phyloP scores from a whole-genome alignment of 225 moss, liverwort and hornwort genomes.

The Marchantia paleacea region DNA sequence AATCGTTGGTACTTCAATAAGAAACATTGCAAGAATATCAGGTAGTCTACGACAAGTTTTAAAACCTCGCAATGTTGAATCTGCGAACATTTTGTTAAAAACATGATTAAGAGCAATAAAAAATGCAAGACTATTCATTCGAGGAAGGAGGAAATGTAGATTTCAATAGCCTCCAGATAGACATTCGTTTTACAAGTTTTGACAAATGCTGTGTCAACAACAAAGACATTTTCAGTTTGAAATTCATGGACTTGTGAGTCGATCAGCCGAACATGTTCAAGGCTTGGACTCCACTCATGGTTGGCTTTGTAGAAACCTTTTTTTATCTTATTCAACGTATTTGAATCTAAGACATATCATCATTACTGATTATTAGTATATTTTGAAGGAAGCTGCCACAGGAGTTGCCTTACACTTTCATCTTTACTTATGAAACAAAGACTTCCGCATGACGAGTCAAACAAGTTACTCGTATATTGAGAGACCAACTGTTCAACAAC shows the following conservation, averaged over 20 bases:
- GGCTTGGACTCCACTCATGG: background rate
- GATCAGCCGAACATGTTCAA: background rate
- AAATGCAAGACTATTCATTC: background rate
- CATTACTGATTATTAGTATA: no score
- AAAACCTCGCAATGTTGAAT: no score
- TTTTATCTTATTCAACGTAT: no score
- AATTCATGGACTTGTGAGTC: background rate
- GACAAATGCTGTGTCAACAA: background rate
- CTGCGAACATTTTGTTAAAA: background rate
- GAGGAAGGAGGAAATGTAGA: background rate
- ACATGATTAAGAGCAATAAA: background rate
- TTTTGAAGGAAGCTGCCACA: no score
- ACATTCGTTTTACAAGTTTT: background rate
- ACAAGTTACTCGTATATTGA: background rate
- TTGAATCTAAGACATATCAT: no score
- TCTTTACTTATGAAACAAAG: background rate
- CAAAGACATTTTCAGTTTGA: background rate
- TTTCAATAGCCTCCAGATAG: background rate
- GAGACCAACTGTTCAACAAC: background rate
- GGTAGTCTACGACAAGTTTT: no score
- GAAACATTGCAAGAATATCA: no score
- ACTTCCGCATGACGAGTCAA: background rate
- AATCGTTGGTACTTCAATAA: background rate
- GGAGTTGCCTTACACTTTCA: background rate
- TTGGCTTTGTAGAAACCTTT: no score